These are phyloP conservation scores for Acrocalymma vagum DNA, from an alignment of 2,329 filamentous ascomycete species.

Conservation along the genomic window DNA sequence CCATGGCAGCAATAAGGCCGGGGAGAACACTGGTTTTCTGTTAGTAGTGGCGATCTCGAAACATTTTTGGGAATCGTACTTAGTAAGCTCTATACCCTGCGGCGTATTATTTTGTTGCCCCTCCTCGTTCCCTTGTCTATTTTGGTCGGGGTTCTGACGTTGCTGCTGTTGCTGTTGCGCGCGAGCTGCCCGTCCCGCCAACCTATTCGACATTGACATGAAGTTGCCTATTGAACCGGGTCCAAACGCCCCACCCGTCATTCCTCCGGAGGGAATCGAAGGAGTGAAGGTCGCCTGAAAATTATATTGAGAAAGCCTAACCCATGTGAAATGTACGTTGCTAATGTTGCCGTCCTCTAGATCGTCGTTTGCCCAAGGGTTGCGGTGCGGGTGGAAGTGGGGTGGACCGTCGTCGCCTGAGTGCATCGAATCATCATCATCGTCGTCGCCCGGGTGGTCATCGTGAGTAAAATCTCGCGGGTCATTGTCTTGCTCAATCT, in stretches of 20 bases:
- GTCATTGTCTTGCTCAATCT: conserved; percentile 64
- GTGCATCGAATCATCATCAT: conserved; percentile 30
- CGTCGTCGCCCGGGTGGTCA: conserved; percentile 26
- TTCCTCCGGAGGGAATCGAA: conserved; percentile 15
- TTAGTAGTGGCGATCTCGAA: conserved; percentile 16
- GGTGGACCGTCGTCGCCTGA: conserved; percentile 27
- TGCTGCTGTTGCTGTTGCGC: conserved; percentile 8
- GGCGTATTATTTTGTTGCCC: conserved; percentile 5
- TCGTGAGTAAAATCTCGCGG: conserved; percentile 57
- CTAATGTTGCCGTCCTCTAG: conserved; percentile 56
- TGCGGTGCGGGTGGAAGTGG: conserved; percentile 48
- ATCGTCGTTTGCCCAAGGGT: conserved; percentile 58
- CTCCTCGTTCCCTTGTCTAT: neutral
- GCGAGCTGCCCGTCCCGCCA: conserved; percentile 21
- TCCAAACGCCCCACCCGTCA: conserved; percentile 8
- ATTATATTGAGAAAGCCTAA: conserved; percentile 29
- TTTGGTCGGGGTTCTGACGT: conserved; percentile 6
- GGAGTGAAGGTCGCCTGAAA: conserved; percentile 31
- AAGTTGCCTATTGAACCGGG: conserved; percentile 43
- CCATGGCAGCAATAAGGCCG: conserved; percentile 25
- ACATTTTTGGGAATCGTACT: conserved; percentile 46
- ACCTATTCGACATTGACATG: conserved; percentile 53
- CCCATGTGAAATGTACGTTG: conserved; percentile 48
- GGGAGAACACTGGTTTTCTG: conserved; percentile 19
- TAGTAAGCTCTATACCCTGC: conserved; percentile 41